These are phyloP conservation scores for Suillus variegatus DNA, from an alignment of 768 basidiomycete genomes.

Conservation along the genomic window DNA sequence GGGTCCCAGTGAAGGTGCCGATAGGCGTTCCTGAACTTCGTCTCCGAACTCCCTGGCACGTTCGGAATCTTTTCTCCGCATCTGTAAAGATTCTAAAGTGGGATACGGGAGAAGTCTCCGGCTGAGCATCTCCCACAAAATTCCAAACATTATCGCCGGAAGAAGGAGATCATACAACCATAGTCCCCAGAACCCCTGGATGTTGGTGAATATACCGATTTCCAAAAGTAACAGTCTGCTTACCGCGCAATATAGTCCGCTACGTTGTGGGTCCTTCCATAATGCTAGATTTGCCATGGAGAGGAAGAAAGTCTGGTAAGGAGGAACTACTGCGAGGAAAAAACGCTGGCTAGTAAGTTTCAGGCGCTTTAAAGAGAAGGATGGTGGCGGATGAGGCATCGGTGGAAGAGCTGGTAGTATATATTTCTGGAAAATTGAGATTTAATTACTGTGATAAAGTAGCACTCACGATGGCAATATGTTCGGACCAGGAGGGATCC, in stretches of 20 bases:
- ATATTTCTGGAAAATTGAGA: conserved; percentile 32
- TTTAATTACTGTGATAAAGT: conserved; percentile 12
- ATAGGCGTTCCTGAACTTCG: conserved; percentile 47
- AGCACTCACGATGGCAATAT: conserved; percentile 26
- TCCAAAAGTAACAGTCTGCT: conserved; percentile 24
- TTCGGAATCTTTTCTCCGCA: conserved; percentile 48
- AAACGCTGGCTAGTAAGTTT: conserved; percentile 53
- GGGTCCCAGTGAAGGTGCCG: conserved; percentile 47
- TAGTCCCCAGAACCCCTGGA: conserved; percentile 60
- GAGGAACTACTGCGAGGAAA: conserved; percentile 53
- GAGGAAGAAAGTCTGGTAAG: conserved; percentile 47
- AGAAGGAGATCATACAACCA: conserved; percentile 63
- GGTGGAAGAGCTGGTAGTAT: conserved; percentile 51
- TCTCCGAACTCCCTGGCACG: conserved; percentile 55
- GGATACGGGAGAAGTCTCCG: conserved; percentile 56
- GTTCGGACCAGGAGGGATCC: conserved; percentile 27
- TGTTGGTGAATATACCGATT: conserved; percentile 6
- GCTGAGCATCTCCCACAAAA: conserved; percentile 50
- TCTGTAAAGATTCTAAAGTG: conserved; percentile 51
- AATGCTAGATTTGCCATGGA: conserved; percentile 46
- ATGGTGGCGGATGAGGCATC: conserved; percentile 36
- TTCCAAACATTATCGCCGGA: conserved; percentile 48
- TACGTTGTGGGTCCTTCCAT: conserved; percentile 54
- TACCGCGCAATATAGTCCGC: conserved; percentile 53
- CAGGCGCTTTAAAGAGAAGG: conserved; percentile 57